phyloP scores from a whole-genome alignment of 2,329 filamentous ascomycete genomes.

The Diaporthe australafricana region DNA sequence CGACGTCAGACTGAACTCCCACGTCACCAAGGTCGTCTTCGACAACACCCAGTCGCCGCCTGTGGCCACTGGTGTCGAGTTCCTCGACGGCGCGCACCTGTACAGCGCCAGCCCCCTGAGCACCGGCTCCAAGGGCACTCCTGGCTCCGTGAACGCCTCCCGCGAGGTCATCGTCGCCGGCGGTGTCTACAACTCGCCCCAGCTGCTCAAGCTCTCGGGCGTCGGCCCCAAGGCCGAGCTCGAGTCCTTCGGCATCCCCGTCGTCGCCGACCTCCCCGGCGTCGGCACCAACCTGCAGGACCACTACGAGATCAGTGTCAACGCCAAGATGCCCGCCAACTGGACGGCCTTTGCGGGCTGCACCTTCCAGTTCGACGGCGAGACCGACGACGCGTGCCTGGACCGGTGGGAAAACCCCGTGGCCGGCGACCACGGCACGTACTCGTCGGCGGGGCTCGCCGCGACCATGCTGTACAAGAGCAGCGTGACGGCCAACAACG shows the following conservation, averaged over 20 bases:
- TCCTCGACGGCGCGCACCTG: constrained; percentile 38
- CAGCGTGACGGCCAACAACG: constrained; percentile 48
- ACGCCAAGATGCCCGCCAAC: constrained; percentile 35
- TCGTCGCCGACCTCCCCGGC: constrained; percentile 45
- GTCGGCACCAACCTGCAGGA: constrained; percentile 48
- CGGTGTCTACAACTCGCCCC: constrained; percentile 47
- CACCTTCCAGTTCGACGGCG: constrained; percentile 38
- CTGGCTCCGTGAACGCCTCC: constrained; percentile 46
- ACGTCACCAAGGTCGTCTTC: constrained; percentile 38
- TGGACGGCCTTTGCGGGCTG: constrained; percentile 33
- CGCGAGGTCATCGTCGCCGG: constrained; percentile 47
- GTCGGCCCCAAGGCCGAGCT: constrained; percentile 45
- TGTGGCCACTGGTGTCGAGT: constrained; percentile 39
- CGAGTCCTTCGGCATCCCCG: constrained; percentile 41
- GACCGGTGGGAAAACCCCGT: constrained; percentile 38
- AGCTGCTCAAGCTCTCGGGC: constrained; percentile 48
- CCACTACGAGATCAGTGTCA: constrained; percentile 41
- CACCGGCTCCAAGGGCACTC: neutral
- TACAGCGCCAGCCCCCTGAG: constrained; percentile 39
- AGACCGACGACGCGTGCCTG: constrained; percentile 40
- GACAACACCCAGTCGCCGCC: constrained; percentile 34
- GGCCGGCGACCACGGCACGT: constrained; percentile 43
- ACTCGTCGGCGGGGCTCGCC: constrained; percentile 38
- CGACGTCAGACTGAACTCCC: constrained; percentile 49
- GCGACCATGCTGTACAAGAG: constrained; percentile 45